Evolutionary conservation across 495 filamentous ascomycete species (phyloP).

Genomic region (Trichocladium uniseriatum): DNA sequence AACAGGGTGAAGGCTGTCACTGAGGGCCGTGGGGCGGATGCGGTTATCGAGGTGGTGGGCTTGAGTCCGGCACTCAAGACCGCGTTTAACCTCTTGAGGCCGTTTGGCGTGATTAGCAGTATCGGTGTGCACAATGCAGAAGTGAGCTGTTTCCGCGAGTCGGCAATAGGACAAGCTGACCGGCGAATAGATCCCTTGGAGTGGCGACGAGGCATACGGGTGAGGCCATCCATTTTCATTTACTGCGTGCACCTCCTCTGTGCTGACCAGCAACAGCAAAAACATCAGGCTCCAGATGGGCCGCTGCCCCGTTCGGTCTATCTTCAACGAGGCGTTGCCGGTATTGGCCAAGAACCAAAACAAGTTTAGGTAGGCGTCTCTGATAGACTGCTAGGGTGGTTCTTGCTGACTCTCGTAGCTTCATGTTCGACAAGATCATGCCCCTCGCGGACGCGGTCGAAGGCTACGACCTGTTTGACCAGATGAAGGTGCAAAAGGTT

Average conservation of each 20-base stretch:
- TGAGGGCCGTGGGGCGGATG: constrained; percentile 78
- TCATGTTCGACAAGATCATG: constrained; percentile 94
- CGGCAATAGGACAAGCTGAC: constrained; percentile 19
- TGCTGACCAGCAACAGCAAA: constrained; percentile 41
- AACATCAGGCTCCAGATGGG: constrained; percentile 91
- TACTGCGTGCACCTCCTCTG: not conserved
- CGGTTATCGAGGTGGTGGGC: constrained; percentile 87
- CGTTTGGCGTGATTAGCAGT: constrained; percentile 78
- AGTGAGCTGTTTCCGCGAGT: constrained; percentile 32
- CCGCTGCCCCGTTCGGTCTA: constrained; percentile 79
- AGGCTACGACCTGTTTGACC: constrained; percentile 86
- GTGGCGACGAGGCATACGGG: constrained; percentile 71
- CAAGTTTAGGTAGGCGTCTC: constrained; percentile 55
- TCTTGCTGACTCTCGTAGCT: constrained; percentile 43
- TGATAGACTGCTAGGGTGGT: not conserved
- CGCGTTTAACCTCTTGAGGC: constrained; percentile 75
- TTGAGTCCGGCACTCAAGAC: constrained; percentile 72
- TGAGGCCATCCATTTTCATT: constrained; percentile 17
- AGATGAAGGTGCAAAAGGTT: constrained; percentile 88
- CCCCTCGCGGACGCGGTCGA: constrained; percentile 73
- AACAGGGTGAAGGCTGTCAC: constrained; percentile 68
- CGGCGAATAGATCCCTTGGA: constrained; percentile 64
- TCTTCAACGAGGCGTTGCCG: constrained; percentile 69
- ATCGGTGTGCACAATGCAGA: constrained; percentile 91
- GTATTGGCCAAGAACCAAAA: constrained; percentile 77